phyloP scores from a whole-genome alignment of 2,329 filamentous ascomycete species.

The Torrubiella hemipterigena region DNA sequence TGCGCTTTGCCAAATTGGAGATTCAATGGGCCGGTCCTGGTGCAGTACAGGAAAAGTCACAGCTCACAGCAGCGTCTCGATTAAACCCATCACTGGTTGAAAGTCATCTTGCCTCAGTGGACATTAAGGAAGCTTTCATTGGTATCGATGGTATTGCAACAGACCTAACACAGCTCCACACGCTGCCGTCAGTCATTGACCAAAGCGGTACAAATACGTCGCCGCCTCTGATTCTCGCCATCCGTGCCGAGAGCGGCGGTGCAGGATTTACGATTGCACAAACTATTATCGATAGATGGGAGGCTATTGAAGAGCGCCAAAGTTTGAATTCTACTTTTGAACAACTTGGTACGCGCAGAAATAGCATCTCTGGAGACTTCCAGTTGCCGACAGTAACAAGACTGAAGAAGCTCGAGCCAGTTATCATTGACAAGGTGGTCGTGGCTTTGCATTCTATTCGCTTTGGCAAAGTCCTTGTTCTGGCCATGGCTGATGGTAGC shows the following conservation, averaged over 20 bases:
- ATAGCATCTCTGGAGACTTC: slow-evolving; percentile 29
- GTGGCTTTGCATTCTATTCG: slow-evolving; percentile 57
- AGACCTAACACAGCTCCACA: slow-evolving; percentile 61
- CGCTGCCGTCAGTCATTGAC: slow-evolving; percentile 56
- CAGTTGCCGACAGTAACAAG: slow-evolving; percentile 19
- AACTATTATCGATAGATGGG: slow-evolving; percentile 75
- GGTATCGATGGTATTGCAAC: slow-evolving; percentile 35
- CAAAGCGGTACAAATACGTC: slow-evolving; percentile 40
- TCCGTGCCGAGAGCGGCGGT: slow-evolving; percentile 52
- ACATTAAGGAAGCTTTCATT: slow-evolving; percentile 40
- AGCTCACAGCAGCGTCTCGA: slow-evolving; percentile 29
- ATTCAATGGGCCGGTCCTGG: slow-evolving; percentile 59
- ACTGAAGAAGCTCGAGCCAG: slow-evolving; percentile 55
- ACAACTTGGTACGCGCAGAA: slow-evolving; percentile 54
- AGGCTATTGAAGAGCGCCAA: slow-evolving; percentile 57
- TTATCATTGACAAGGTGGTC: slow-evolving; percentile 59
- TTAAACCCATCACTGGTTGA: slow-evolving; percentile 42
- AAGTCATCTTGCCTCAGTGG: slow-evolving; percentile 43
- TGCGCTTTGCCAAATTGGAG: slow-evolving; percentile 61
- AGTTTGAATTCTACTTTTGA: slow-evolving; percentile 65
- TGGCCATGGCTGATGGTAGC: slow-evolving; percentile 69
- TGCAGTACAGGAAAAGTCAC: slow-evolving; percentile 40
- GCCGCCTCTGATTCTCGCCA: slow-evolving; percentile 55
- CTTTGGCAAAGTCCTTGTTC: slow-evolving; percentile 58
- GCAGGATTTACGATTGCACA: slow-evolving; percentile 50